Percentiles rank a stretch among this genome's conserved stretches.
These are phyloP conservation scores for Nitzschia sp. DNA, from an alignment of 108 stramenopile species.

Conservation along the genomic window DNA sequence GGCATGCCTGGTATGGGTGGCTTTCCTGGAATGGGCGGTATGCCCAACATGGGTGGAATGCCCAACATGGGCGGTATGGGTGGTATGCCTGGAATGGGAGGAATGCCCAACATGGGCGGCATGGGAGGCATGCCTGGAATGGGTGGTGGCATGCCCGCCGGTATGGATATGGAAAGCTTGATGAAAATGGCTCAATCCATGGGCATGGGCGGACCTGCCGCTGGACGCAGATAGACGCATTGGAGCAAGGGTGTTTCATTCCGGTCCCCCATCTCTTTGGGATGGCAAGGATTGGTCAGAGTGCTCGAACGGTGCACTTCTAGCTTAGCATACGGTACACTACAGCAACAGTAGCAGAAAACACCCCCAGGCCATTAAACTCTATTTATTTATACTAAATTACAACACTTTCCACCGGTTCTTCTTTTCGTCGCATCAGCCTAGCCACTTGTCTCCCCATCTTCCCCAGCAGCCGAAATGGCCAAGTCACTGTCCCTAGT, in stretches of 20 bases:
- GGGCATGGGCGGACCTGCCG: slow-evolving; percentile 25
- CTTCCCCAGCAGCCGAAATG: slow-evolving; percentile 21
- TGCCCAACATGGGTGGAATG: slow-evolving; percentile 58
- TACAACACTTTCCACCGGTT: neutral
- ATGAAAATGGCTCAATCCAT: slow-evolving; percentile 51
- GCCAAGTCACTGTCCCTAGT: slow-evolving; percentile 28
- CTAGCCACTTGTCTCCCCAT: neutral
- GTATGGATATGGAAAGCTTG: slow-evolving; percentile 41
- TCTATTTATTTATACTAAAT: neutral
- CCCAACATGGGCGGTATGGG: slow-evolving; percentile 64
- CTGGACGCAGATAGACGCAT: slow-evolving; percentile 57
- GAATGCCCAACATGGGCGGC: slow-evolving; percentile 37
- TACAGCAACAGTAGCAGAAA: neutral
- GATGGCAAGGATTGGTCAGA: too few relatives aligned
- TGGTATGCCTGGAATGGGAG: slow-evolving; percentile 52
- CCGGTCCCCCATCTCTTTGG: neutral
- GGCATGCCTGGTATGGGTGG: slow-evolving; percentile 64
- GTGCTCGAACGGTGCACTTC: too few relatives aligned
- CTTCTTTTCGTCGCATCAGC: neutral
- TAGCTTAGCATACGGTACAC: too few relatives aligned
- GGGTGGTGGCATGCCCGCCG: slow-evolving; percentile 26
- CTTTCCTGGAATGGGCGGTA: slow-evolving; percentile 54
- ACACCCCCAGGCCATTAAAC: slow-evolving; percentile 15
- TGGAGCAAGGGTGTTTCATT: slow-evolving; percentile 64
- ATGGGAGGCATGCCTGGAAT: slow-evolving; percentile 49